These are phyloP conservation scores for Cladochytrium replicatum DNA, from an alignment of 192 early-diverging fungal species.

Conservation along the genomic window DNA sequence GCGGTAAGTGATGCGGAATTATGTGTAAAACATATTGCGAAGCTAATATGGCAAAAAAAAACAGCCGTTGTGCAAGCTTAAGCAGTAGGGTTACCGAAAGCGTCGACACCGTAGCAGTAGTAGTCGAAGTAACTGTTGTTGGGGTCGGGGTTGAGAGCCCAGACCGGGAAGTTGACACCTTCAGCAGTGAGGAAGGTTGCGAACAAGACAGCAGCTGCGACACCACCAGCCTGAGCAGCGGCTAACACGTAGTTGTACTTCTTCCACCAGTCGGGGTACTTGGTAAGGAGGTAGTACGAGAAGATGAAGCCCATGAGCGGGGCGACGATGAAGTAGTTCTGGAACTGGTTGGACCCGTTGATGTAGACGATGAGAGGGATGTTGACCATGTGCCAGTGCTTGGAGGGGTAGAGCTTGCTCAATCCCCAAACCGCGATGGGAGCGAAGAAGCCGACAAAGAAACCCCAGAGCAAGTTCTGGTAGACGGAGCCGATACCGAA, in stretches of 20 bases:
- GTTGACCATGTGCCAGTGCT: background rate
- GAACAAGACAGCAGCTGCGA: slow-evolving; percentile 15
- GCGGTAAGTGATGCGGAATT: too few species aligned
- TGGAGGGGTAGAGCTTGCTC: slow-evolving; percentile 38
- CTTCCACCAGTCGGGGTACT: slow-evolving; percentile 43
- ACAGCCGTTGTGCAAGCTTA: slow-evolving; percentile 9
- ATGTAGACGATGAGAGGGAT: too few species aligned
- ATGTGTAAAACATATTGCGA: too few species aligned
- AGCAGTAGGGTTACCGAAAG: too few species aligned
- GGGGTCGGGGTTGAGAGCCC: slow-evolving; percentile 13
- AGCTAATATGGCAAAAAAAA: too few species aligned
- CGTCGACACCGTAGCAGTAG: background rate
- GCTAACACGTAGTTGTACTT: slow-evolving; percentile 65
- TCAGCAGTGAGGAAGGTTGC: background rate
- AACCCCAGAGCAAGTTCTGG: slow-evolving; percentile 12
- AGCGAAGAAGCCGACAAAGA: slow-evolving; percentile 15
- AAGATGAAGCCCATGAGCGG: slow-evolving; percentile 36
- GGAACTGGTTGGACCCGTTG: too few species aligned
- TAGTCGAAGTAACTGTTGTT: too few species aligned
- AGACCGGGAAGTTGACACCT: slow-evolving; percentile 15
- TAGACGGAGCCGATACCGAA: slow-evolving; percentile 33
- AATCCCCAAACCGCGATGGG: slow-evolving; percentile 23
- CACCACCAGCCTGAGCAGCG: slow-evolving; percentile 50
- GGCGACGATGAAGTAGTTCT: too few species aligned
- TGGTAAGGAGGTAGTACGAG: slow-evolving; percentile 40